Conservation (phyloP, 1,284 basidiomycete species). For the Taiwanofungus camphoratus region DNA sequence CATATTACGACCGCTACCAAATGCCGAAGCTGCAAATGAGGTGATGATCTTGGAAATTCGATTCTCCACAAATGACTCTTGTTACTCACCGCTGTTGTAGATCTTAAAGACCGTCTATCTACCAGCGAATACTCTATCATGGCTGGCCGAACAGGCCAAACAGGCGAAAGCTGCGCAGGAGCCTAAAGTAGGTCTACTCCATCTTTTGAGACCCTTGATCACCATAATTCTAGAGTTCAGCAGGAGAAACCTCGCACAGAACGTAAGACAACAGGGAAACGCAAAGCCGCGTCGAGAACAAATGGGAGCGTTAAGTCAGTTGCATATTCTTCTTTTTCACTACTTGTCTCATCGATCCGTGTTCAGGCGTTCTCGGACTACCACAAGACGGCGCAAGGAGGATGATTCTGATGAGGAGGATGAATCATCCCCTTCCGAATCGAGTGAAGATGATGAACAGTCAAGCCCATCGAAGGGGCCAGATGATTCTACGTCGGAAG, state of each 20-base stretch:
- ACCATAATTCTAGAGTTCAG: background rate
- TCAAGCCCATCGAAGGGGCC: constrained; percentile 23
- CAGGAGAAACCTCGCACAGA: constrained; percentile 30
- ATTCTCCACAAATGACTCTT: background rate
- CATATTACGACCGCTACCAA: constrained; percentile 68
- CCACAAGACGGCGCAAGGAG: constrained; percentile 29
- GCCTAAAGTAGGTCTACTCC: constrained; percentile 15
- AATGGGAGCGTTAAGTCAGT: constrained; percentile 39
- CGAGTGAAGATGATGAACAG: constrained; percentile 21
- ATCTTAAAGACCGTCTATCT: constrained; percentile 63
- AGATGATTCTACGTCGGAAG: constrained; percentile 23
- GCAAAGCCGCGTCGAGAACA: constrained; percentile 34
- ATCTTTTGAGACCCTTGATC: background rate
- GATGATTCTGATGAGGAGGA: constrained; percentile 31
- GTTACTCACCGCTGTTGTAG: constrained; percentile 28
- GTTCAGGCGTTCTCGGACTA: constrained; percentile 26
- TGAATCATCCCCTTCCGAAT: constrained; percentile 22
- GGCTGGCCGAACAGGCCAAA: constrained; percentile 41
- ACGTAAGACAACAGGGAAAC: constrained; percentile 29
- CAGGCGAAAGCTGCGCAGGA: constrained; percentile 18
- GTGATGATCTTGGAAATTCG: too few species aligned
- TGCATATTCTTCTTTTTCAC: background rate
- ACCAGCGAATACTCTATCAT: constrained; percentile 49
- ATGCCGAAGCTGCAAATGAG: constrained; percentile 55
- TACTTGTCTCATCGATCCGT: background rate